Evolutionary conservation across 2,329 filamentous ascomycete species (phyloP), one percentile per base, ranked within the genome.

Genomic region (Aulographum hederae): DNA sequence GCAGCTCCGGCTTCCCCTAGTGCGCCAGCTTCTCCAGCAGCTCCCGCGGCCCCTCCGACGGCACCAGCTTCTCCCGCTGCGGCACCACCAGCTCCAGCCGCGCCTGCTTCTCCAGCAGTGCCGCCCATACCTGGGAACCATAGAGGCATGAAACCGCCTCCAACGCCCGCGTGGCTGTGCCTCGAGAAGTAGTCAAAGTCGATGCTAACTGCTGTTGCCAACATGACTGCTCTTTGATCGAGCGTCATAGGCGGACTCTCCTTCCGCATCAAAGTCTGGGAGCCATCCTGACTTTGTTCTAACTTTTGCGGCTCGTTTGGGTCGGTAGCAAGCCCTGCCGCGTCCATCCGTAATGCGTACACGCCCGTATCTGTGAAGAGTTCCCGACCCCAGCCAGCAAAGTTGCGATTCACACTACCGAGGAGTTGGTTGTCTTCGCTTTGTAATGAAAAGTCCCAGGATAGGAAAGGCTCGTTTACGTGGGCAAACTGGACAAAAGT

Each of bases 181-280:
- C 69, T 58, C 35, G 68, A 73, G 51, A 76, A 76, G 48, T 75
- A 76, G 44, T 76, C 71, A 37, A 74, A 75, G 42, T 76, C 71
- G 29, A 75, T 61, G 34, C 59, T 69, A 10, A 75, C 69, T 5
- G 71, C 71, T 1, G 70, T 73, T 6, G 71, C 69, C 6, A 76
- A 58, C 69, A 75, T 74, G 17, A 74, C 61, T 3, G 71, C 71
- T 32, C 71, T 59, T 46, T 75, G 69, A 41, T 75, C 71, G 3
- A 76, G 58, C 2, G 69, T 73, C 69, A 76, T 72, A 38, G 31
- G 4, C 28, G 41, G 3, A 44, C 34, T 15, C 44, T 52, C 38
- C 40, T 34, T 3, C 44, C 45, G 10, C 39, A 28, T 40, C 21
- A 45, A 50, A 13, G 46, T 53, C 36, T 54, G 52, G 12, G 53